phyloP scores from a whole-genome alignment of 495 filamentous ascomycete genomes.

The Stereocaulon alpinum region DNA sequence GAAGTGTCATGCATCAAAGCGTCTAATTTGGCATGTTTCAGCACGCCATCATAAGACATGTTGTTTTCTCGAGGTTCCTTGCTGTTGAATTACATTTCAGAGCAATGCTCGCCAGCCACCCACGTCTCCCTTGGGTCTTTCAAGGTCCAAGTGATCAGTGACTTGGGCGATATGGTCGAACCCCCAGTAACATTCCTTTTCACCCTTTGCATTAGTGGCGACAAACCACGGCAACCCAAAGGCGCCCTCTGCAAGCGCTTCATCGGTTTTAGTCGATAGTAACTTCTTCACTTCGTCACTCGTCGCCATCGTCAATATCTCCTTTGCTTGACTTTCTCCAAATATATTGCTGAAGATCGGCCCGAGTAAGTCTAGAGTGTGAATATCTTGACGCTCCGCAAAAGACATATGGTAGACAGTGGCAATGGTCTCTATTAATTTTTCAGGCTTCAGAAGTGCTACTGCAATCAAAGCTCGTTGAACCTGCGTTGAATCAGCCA shows the following conservation, averaged over 20 bases:
- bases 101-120: slow-evolving; percentile 43
- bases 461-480: slow-evolving; percentile 29
- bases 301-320: slow-evolving; percentile 30
- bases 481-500: slow-evolving; percentile 12
- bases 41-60: not conserved
- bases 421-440: slow-evolving; percentile 36
- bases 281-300: slow-evolving; percentile 44
- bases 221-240: slow-evolving; percentile 68
- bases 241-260: slow-evolving; percentile 47
- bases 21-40: not conserved
- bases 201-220: slow-evolving; percentile 43
- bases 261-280: slow-evolving; percentile 46
- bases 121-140: slow-evolving; percentile 25
- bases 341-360: slow-evolving; percentile 39
- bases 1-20: not conserved
- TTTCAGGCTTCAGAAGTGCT: slow-evolving; percentile 28
- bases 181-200: slow-evolving; percentile 58
- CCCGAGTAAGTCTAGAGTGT: slow-evolving; percentile 38
- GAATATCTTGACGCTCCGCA: slow-evolving; percentile 40
- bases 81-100: slow-evolving; percentile 19
- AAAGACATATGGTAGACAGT: slow-evolving; percentile 49
- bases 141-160: slow-evolving; percentile 49
- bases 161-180: slow-evolving; percentile 60
- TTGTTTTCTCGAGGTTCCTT: not conserved
- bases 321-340: slow-evolving; percentile 37